Conservation (phyloP, 2,329 filamentous ascomycete species). For the Curvularia eragrostidis region DNA sequence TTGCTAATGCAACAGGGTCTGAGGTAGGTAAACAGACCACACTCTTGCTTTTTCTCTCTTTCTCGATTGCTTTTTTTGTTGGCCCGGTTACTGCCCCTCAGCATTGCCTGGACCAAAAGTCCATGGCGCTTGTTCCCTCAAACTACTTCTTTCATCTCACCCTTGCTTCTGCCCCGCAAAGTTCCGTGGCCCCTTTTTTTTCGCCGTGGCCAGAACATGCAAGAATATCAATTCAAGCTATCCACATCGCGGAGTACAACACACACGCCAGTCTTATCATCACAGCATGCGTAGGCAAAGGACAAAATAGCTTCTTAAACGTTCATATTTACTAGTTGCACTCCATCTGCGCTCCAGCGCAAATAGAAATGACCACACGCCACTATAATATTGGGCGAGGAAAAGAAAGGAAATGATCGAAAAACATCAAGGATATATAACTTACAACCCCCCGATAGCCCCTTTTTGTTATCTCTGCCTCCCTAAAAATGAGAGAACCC, state of each 20-base stretch:
- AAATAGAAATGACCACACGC: neutral
- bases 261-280: neutral
- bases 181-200: neutral
- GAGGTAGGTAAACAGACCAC: neutral
- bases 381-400: conserved; percentile 1
- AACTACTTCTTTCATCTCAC: neutral
- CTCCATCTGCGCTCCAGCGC: neutral
- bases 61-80: neutral
- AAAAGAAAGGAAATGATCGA: neutral
- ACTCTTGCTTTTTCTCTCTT: neutral
- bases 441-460: neutral
- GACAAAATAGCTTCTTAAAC: neutral
- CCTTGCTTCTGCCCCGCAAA: neutral
- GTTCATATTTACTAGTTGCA: neutral
- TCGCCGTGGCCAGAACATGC: neutral
- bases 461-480: neutral
- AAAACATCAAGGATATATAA: conserved; percentile 1
- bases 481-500: neutral
- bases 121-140: neutral
- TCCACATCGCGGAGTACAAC: neutral
- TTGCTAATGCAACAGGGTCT: neutral
- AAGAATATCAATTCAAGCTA: neutral
- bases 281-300: neutral
- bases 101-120: neutral
- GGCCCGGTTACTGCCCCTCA: neutral